Percentiles rank a stretch among this genome's conserved stretches.
Conservation (phyloP, 2,329 filamentous ascomycete species). For the Malbranchea zuffiana region DNA sequence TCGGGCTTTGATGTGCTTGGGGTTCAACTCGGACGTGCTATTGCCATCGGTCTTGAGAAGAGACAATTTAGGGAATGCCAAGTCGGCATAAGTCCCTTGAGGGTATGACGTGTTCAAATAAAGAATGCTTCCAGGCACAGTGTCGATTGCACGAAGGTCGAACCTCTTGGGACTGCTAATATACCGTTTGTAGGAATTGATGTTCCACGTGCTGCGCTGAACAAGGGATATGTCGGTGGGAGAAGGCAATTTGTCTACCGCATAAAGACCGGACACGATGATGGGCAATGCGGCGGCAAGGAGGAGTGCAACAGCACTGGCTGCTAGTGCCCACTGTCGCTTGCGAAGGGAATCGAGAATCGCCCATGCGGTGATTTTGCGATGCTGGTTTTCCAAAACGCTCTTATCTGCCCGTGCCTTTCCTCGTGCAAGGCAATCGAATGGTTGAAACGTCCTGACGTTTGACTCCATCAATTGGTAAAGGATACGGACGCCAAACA, state of each 20-base stretch:
- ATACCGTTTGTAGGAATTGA: constrained; percentile 11
- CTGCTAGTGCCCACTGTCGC: constrained; percentile 11
- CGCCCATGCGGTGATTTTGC: constrained; percentile 36
- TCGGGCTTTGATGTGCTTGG: constrained; percentile 5
- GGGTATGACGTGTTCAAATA: constrained; percentile 23
- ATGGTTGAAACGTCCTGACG: constrained; percentile 17
- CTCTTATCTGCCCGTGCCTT: constrained; percentile 9
- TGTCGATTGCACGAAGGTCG: constrained; percentile 5
- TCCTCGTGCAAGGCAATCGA: constrained; percentile 12
- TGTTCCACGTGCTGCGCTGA: constrained; percentile 13
- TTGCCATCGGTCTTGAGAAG: constrained; percentile 2
- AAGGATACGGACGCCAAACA: constrained; percentile 15
- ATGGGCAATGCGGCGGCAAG: constrained; percentile 14
- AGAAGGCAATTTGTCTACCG: constrained; percentile 9
- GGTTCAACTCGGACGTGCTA: constrained; percentile 1
- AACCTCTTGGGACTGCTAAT: constrained; percentile 3
- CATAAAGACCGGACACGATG: constrained; percentile 14
- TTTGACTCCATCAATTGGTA: constrained; percentile 15
- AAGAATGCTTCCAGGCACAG: constrained; percentile 20
- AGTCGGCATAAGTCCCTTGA: constrained; percentile 23
- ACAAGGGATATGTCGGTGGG: constrained; percentile 7
- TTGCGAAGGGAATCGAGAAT: constrained; percentile 41
- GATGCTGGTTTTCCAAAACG: constrained; percentile 17
- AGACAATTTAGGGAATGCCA: constrained; percentile 18
- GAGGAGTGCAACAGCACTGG: constrained; percentile 13